Conservation (phyloP, 352 stramenopile genomes). For the Phytophthora capsici region DNA sequence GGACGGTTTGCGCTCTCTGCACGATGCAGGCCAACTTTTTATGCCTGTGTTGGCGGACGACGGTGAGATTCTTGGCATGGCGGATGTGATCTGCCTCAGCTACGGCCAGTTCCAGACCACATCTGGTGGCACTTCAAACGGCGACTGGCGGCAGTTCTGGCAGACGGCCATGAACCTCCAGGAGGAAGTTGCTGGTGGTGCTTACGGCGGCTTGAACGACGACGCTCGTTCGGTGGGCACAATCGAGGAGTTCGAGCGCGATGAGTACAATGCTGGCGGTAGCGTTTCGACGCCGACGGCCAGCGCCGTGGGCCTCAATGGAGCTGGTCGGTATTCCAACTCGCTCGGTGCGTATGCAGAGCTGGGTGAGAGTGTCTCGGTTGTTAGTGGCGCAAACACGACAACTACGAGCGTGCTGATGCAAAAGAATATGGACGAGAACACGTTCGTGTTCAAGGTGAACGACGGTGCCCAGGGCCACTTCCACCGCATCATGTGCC, state of each 20-base stretch:
- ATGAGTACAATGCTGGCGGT: slow-evolving; percentile 60
- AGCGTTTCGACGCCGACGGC: slow-evolving; percentile 40
- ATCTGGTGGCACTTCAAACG: slow-evolving; percentile 66
- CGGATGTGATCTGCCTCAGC: slow-evolving; percentile 87
- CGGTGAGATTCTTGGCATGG: slow-evolving; percentile 88
- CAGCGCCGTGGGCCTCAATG: slow-evolving; percentile 45
- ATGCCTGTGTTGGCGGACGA: slow-evolving; percentile 82
- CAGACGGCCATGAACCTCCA: slow-evolving; percentile 88
- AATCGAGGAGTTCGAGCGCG: slow-evolving; percentile 91
- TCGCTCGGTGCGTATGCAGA: slow-evolving; percentile 78
- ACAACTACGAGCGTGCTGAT: slow-evolving; percentile 78
- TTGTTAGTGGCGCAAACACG: slow-evolving; percentile 84
- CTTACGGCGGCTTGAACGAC: slow-evolving; percentile 69
- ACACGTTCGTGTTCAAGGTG: slow-evolving; percentile 89
- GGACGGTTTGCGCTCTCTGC: slow-evolving; percentile 84
- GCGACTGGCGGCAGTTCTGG: slow-evolving; percentile 91
- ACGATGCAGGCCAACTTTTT: slow-evolving; percentile 85
- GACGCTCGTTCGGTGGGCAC: slow-evolving; percentile 85
- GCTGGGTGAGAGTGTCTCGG: slow-evolving; percentile 86
- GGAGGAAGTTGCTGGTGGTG: slow-evolving; percentile 74
- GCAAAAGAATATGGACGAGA: slow-evolving; percentile 69
- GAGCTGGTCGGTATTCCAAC: slow-evolving; percentile 50
- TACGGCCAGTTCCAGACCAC: slow-evolving; percentile 90
- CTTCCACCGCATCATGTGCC: slow-evolving; percentile 87
- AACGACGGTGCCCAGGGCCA: slow-evolving; percentile 81